Evolutionary conservation across 2,329 filamentous ascomycete genomes (phyloP).

Genomic region (Colletotrichum simmondsii): DNA sequence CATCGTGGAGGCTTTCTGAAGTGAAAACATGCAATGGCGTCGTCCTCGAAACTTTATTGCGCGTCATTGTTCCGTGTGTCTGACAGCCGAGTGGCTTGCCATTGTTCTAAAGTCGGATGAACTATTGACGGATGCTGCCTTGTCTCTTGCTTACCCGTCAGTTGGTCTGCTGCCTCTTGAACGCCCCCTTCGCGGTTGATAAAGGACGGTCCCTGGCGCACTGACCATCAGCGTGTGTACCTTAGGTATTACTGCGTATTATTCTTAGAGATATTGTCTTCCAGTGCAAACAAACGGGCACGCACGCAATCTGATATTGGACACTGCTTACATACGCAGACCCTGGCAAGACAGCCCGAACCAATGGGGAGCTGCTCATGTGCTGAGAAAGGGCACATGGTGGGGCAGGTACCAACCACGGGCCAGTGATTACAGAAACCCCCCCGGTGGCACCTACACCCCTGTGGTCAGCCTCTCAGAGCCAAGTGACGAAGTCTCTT

Average conservation of each 20-base stretch:
- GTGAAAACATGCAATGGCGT: background rate
- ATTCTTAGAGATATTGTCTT: no score
- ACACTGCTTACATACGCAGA: conserved; percentile 21
- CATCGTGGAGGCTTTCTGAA: background rate
- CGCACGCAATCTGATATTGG: background rate
- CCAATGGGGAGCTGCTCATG: conserved; percentile 13
- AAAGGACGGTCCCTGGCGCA: background rate
- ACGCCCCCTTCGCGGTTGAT: background rate
- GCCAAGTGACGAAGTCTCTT: background rate
- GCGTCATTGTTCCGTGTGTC: background rate
- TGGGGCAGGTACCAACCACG: conserved; percentile 18
- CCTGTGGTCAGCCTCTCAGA: conserved; percentile 26
- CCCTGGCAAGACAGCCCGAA: background rate
- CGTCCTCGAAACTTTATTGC: background rate
- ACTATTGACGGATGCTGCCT: background rate
- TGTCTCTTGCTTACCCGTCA: background rate
- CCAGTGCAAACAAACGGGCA: no score
- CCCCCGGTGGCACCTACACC: conserved; percentile 1
- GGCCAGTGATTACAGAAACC: conserved; percentile 7
- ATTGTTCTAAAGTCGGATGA: background rate
- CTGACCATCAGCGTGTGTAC: background rate
- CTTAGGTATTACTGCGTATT: background rate
- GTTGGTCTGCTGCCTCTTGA: background rate
- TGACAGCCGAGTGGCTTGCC: background rate
- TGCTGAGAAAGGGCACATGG: conserved; percentile 11